phyloP scores from a whole-genome alignment of 2,329 filamentous ascomycete species.

The Xylaria sp. region DNA sequence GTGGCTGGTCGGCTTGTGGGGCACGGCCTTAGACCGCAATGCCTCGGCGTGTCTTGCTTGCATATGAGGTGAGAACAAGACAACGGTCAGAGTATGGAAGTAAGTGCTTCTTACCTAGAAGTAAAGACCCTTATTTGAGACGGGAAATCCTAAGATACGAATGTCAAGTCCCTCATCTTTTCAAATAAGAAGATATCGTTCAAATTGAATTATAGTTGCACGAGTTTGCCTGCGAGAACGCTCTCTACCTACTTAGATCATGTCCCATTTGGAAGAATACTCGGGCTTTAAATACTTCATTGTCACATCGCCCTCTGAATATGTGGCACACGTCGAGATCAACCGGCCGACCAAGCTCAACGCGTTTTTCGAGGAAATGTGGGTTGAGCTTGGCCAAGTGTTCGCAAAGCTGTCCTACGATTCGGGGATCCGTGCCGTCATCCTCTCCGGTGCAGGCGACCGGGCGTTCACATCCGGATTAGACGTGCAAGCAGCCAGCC shows the following conservation, averaged over 20 bases:
- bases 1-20: constrained; percentile 6
- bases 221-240: too few species aligned
- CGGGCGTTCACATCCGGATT: constrained; percentile 85
- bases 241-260: too few species aligned
- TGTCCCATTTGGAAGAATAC: constrained; percentile 41
- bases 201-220: background rate
- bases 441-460: constrained; percentile 80
- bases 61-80: constrained; percentile 2
- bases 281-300: constrained; percentile 67
- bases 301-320: constrained; percentile 69
- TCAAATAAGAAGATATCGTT: background rate
- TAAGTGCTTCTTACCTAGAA: background rate
- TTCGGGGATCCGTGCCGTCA: constrained; percentile 71
- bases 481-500: constrained; percentile 73
- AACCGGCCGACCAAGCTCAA: constrained; percentile 87
- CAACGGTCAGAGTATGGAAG: background rate
- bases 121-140: background rate
- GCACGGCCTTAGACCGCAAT: constrained; percentile 1
- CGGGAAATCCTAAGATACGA: constrained; percentile 1
- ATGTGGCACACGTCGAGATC: constrained; percentile 90
- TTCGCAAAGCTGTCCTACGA: constrained; percentile 75
- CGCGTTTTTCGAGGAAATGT: constrained; percentile 83
- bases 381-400: constrained; percentile 75
- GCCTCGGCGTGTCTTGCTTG: constrained; percentile 17
- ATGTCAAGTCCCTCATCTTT: background rate